A percentile compares a stretch with the other conserved stretches of the same genome.
These are phyloP conservation scores for Diaporthe nobilis DNA, from an alignment of 2,329 filamentous ascomycete species.

Conservation along the genomic window DNA sequence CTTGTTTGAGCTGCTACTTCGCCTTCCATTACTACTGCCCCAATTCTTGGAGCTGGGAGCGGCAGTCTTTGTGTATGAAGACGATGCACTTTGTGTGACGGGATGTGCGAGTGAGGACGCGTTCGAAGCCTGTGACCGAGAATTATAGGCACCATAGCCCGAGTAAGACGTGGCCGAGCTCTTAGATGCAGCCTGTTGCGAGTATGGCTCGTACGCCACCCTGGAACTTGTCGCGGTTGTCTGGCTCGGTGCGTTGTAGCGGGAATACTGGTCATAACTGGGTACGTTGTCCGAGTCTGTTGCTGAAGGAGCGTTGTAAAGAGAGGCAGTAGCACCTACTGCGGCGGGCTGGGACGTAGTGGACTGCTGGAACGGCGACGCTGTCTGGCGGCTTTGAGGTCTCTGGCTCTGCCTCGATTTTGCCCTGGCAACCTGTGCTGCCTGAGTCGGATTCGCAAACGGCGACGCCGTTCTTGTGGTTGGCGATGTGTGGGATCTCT, in stretches of 20 bases:
- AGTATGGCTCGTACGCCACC: conserved; percentile 51
- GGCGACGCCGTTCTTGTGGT: conserved; percentile 50
- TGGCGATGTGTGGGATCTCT: conserved; percentile 49
- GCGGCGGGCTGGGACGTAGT: conserved; percentile 35
- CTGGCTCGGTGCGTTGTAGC: conserved; percentile 43
- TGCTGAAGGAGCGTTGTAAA: conserved; percentile 41
- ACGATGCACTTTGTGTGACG: conserved; percentile 46
- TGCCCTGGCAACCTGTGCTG: conserved; percentile 45
- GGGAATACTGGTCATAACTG: conserved; percentile 45
- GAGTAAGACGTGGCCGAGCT: conserved; percentile 44
- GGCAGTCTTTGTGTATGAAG: conserved; percentile 38
- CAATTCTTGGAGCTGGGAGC: conserved; percentile 46
- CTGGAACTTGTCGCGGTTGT: conserved; percentile 45
- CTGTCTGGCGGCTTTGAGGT: conserved; percentile 50
- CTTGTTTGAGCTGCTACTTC: conserved; percentile 45
- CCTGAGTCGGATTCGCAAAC: conserved; percentile 42
- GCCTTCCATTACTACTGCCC: conserved; percentile 47
- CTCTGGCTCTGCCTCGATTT: conserved; percentile 55
- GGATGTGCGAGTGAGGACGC: conserved; percentile 44
- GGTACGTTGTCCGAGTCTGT: conserved; percentile 41
- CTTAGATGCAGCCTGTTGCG: conserved; percentile 45
- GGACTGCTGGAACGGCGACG: conserved; percentile 41
- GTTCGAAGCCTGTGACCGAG: conserved; percentile 39
- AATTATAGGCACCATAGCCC: conserved; percentile 47
- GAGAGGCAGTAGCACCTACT: conserved; percentile 37